Evolutionary conservation across 352 stramenopile genomes (phyloP), one percentile per base, ranked within the genome.

Genomic region (Phytophthora meadii): DNA sequence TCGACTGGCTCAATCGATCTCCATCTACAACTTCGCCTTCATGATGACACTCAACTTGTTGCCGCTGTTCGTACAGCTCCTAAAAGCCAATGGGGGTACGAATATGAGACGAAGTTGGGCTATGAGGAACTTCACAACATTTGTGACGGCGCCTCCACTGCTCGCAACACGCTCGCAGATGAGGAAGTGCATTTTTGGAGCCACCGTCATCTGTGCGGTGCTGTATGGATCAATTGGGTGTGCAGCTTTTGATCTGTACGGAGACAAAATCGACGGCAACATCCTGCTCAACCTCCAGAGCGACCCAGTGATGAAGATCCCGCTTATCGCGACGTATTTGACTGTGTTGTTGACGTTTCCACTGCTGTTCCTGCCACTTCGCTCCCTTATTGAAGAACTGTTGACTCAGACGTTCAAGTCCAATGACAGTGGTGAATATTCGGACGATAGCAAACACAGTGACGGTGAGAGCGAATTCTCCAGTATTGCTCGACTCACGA

Each of bases 31-130:
- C 57, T 92, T 89, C 45, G 82, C 79, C 1, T 93, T 90, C 63
- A 90, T 90, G 68, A 87, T 91, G 77, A 86, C 90, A 12, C 68
- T 92, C 53, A 93, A 93, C 50, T 54, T 93, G 22, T 58, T 93
- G 25, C 82, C 85, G 58, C 61, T 93, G n/a, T 92, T 90, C 53
- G 73, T 83, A 24, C 76, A 89, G 42, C 69, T 89, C 4, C 77
- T 83, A 4, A 75, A 60, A 39, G 27, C 50, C 37, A 71, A 70
- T 9, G 48, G 42, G 8, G 47, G 37, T 25, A 66, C 22, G 30
- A 64, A 15, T 36, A 36, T 44, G 28, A 77, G 54, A 58, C 73
- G 77, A 48, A 54, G 63, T 19, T 70, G 81, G 39, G 54, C 69
- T 19, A 65, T 87, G 40, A 61, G 55, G n/a, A 74, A 56, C 19